These are phyloP conservation scores for Phaseolus coccineus DNA, from an alignment of 331 rosid genomes.

Conservation along the genomic window DNA sequence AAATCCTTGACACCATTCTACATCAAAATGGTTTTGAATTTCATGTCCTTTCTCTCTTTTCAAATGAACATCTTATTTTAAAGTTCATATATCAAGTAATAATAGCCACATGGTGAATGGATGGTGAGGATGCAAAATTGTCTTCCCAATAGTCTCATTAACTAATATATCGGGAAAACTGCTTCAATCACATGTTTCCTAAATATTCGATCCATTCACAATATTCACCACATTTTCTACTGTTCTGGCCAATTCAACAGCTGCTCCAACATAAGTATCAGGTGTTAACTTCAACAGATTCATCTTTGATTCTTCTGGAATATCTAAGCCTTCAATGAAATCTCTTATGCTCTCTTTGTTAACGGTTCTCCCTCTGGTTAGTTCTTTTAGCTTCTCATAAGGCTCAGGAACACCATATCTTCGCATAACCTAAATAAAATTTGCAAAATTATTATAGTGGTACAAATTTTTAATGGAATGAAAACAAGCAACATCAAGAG, in stretches of 20 bases:
- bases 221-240: slow-evolving; percentile 52
- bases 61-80: slow-evolving; percentile 31
- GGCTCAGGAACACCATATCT: slow-evolving; percentile 91
- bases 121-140: slow-evolving; percentile 33
- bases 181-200: slow-evolving; percentile 18
- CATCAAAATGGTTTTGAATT: slow-evolving; percentile 4
- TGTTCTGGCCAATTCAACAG: slow-evolving; percentile 69
- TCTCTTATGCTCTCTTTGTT: slow-evolving; percentile 75
- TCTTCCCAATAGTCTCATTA: not conserved
- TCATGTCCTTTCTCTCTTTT: slow-evolving; percentile 11
- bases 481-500: slow-evolving; percentile 1
- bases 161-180: not conserved
- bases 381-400: slow-evolving; percentile 80
- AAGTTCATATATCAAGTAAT: slow-evolving; percentile 1
- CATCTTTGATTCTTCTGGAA: slow-evolving; percentile 68
- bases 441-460: slow-evolving; percentile 11
- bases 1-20: slow-evolving; percentile 21
- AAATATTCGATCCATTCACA: slow-evolving; percentile 43
- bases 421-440: slow-evolving; percentile 76
- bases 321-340: slow-evolving; percentile 73
- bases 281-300: slow-evolving; percentile 71
- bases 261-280: slow-evolving; percentile 71
- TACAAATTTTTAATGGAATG: not conserved
- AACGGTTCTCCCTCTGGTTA: slow-evolving; percentile 80
- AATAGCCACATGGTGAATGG: not conserved